phyloP scores from a whole-genome alignment of 192 early-diverging fungal species.

The Allomyces javanicus region DNA sequence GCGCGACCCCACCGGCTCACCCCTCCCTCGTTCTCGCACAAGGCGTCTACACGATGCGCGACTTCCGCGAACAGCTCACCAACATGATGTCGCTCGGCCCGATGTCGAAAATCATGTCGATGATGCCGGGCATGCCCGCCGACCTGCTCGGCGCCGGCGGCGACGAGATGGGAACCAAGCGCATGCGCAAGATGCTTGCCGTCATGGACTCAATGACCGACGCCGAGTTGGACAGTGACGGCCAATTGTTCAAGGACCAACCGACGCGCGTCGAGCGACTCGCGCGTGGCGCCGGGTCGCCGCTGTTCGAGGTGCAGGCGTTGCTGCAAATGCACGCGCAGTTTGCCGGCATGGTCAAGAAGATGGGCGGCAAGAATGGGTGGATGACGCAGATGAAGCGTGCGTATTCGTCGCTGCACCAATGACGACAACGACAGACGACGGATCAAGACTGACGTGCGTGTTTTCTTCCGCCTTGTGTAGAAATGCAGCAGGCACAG shows the following conservation, averaged over 20 bases:
- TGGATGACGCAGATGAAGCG: conserved; percentile 41
- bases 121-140: conserved; percentile 41
- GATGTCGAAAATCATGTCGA: conserved; percentile 71
- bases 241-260: conserved; percentile 56
- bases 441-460: conserved; percentile 3
- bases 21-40: too few relatives aligned
- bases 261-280: conserved; percentile 52
- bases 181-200: conserved; percentile 58
- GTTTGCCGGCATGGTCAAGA: conserved; percentile 77
- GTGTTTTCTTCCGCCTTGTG: conserved; percentile 23
- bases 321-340: conserved; percentile 52
- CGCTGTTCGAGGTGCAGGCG: conserved; percentile 61
- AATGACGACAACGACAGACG: conserved; percentile 8
- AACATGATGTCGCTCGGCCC: conserved; percentile 81
- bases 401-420: conserved; percentile 10
- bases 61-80: conserved; percentile 86
- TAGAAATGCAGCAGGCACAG: conserved; percentile 28
- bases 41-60: conserved; percentile 71
- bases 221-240: conserved; percentile 67
- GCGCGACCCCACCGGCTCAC: too few relatives aligned
- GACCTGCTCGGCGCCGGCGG: conserved; percentile 22
- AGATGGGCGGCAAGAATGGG: conserved; percentile 78
- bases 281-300: conserved; percentile 68
- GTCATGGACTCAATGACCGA: conserved; percentile 96
- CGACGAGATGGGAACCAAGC: conserved; percentile 31